Evolutionary conservation across 257 asterid genomes (phyloP), one percentile per base, ranked within the genome.

Genomic region (Solanum chilense): DNA sequence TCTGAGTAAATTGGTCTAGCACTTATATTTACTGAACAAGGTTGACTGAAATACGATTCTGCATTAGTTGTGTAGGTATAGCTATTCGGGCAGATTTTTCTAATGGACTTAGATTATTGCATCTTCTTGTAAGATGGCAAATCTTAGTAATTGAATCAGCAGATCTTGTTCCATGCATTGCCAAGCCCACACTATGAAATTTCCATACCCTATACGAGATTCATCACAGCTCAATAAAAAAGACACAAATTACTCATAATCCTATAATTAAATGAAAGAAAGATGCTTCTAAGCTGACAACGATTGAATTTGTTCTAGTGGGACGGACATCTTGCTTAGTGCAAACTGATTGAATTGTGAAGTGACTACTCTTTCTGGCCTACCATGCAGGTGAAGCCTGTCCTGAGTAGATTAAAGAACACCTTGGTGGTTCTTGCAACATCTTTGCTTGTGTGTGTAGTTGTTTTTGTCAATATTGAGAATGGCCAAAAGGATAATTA

Each of bases 361-460:
- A 56, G 33, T 47, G 56, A 23, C 27, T 44, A 41, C 23, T 44
- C 31, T 29, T 69, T 45, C 16, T 83, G 86, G 66, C 33, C 18
- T 35, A 42, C 33, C 39, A 64, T 39, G 85, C 94, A 96, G 99
- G 98, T 96, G 89, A 96, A 93, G 90, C 99, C 98, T 20, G 96
- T 95, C 47, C 92, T 96, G 41, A 86, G 75, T 52, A 92, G 98
- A 90, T 83, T 96, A 82, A 96, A 96, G 90, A 95, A 93, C 92
- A 94, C 96, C 15, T 94, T 96, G 23, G 89, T 94, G 87, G 90
- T 93, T 85, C 99, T 96, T 41, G 99, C 96, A 21, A 90, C 90
- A 73, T 92, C 95, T 2, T 88, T 96, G 93, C 77, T 91, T 23
- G 25, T 94, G 73, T 95, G 96, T 68, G 91, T 88, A 73, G 42